Evolutionary conservation across 164 flowering plant genomes (phyloP).

Genomic region (Tetrastigma voinierianum): DNA sequence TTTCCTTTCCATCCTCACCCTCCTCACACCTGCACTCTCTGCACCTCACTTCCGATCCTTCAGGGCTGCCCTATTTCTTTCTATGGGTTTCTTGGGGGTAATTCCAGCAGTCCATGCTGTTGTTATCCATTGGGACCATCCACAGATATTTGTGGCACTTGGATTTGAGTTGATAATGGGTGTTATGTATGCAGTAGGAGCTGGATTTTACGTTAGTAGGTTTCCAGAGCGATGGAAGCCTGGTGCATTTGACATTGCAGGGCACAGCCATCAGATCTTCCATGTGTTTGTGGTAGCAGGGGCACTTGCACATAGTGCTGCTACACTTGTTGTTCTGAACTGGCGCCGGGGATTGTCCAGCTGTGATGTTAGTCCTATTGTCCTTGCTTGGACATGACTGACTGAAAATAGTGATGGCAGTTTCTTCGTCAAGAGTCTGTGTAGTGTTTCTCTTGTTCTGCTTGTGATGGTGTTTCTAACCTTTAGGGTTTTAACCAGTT

Average conservation of each 20-base stretch:
- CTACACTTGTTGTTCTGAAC: conserved; percentile 61
- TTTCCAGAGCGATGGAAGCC: conserved; percentile 93
- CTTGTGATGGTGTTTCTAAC: too few relatives aligned
- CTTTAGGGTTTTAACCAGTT: background rate
- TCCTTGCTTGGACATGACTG: background rate
- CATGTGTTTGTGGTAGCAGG: conserved; percentile 85
- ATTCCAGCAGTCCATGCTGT: conserved; percentile 80
- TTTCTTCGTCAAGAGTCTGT: background rate
- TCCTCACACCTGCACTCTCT: conserved; percentile 72
- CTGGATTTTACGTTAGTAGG: conserved; percentile 62
- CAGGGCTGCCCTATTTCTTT: conserved; percentile 72
- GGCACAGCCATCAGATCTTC: conserved; percentile 98
- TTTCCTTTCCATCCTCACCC: conserved; percentile 53
- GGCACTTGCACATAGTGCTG: conserved; percentile 76
- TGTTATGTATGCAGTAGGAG: conserved; percentile 60
- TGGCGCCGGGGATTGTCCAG: conserved; percentile 50
- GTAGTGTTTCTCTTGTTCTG: too few relatives aligned
- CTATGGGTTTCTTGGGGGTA: conserved; percentile 90
- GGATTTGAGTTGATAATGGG: conserved; percentile 79
- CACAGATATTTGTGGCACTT: conserved; percentile 44
- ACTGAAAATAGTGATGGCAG: background rate
- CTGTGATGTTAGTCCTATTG: conserved; percentile 17
- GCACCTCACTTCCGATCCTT: conserved; percentile 57
- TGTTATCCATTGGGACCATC: conserved; percentile 53
- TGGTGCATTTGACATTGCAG: conserved; percentile 84